Percentiles rank a stretch among this genome's conserved stretches.
Conservation (phyloP, 2,329 filamentous ascomycete species). For the Aquanectria penicillioides region DNA sequence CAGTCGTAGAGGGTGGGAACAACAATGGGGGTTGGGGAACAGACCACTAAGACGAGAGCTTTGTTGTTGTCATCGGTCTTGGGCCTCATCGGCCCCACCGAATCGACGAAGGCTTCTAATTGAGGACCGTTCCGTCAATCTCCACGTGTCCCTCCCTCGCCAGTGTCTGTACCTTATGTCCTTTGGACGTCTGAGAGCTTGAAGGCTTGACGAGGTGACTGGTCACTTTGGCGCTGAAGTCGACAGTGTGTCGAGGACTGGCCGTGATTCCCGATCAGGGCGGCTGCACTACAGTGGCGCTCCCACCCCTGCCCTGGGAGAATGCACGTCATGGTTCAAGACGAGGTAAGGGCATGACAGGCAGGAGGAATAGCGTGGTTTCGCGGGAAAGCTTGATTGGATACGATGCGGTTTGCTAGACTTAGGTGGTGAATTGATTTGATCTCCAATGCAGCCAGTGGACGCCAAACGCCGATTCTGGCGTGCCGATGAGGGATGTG, state of each 20-base stretch:
- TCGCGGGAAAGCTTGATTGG: slow-evolving; percentile 30
- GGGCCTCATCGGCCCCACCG: slow-evolving; percentile 12
- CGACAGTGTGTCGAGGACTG: slow-evolving; percentile 14
- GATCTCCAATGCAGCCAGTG: slow-evolving; percentile 34
- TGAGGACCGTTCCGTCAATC: slow-evolving; percentile 28
- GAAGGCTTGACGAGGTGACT: slow-evolving; percentile 32
- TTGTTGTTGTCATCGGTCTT: neutral
- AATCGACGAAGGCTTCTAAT: slow-evolving; percentile 19
- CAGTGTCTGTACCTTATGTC: slow-evolving; percentile 11
- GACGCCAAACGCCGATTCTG: slow-evolving; percentile 28
- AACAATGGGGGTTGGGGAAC: neutral
- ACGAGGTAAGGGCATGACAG: slow-evolving; percentile 39
- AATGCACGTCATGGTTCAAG: slow-evolving; percentile 45
- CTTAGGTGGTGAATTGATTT: slow-evolving; percentile 32
- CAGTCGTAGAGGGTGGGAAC: neutral
- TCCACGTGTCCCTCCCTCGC: slow-evolving; percentile 31
- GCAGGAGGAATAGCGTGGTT: slow-evolving; percentile 36
- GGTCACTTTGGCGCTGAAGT: slow-evolving; percentile 33
- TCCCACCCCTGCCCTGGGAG: slow-evolving; percentile 25
- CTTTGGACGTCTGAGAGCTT: slow-evolving; percentile 15
- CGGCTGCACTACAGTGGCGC: slow-evolving; percentile 33
- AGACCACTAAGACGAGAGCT: slow-evolving; percentile 5
- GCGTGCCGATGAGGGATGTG: slow-evolving; percentile 15
- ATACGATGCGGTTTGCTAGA: slow-evolving; percentile 18
- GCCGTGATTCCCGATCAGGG: slow-evolving; percentile 34